Conservation (phyloP, 495 filamentous ascomycete species). For the Neurospora sp. region DNA sequence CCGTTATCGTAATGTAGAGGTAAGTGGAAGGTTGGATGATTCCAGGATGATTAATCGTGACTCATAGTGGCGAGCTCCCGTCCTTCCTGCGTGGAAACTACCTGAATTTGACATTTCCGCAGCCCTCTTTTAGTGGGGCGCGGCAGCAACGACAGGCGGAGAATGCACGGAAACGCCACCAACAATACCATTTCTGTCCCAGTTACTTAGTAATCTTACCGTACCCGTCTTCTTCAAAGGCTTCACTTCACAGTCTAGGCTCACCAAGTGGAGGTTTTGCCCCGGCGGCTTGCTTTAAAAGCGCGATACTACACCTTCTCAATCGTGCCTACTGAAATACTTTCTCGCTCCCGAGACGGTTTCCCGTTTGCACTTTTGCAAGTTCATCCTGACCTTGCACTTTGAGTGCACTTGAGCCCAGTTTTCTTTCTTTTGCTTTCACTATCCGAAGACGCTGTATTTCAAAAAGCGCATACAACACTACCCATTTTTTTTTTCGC, state of each 20-base stretch:
- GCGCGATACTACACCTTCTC: neutral
- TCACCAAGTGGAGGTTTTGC: neutral
- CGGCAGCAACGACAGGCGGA: neutral
- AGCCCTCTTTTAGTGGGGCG: neutral
- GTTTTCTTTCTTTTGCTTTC: neutral
- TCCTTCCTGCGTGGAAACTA: neutral
- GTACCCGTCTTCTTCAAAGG: neutral
- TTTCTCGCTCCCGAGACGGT: neutral
- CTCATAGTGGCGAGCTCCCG: neutral
- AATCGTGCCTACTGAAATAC: neutral
- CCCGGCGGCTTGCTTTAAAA: neutral
- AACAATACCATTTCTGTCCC: neutral
- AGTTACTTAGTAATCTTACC: neutral
- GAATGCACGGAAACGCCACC: neutral
- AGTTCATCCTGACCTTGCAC: neutral
- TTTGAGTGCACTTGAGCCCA: neutral
- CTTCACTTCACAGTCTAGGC: neutral
- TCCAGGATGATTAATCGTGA: neutral
- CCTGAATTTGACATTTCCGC: neutral
- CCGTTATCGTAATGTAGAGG: neutral
- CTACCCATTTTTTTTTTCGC: neutral
- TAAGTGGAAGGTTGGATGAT: neutral
- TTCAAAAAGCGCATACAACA: slow-evolving; percentile 39
- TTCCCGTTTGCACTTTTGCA: neutral
- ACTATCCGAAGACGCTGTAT: slow-evolving; percentile 41